Evolutionary conservation across 257 asterid species (phyloP), one percentile per base, ranked within the genome.

Genomic region (Salvia hispanica): DNA sequence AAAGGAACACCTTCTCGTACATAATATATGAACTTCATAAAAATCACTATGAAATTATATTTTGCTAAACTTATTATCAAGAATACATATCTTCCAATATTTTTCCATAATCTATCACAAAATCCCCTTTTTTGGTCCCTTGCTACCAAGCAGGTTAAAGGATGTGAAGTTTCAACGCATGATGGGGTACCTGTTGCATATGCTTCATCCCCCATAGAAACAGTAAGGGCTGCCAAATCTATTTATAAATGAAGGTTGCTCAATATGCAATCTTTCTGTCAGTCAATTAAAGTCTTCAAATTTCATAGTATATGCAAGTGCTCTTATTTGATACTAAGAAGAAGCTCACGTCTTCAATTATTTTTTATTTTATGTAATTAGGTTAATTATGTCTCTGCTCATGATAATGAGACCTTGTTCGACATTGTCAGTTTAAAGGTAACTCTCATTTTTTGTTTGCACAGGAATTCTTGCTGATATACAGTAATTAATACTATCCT

Each of bases 351-450:
- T 62, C 33, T 51, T 68, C 53, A 3, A 9, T 56, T 55, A 39
- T 28, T 58, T 9, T 33, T 42, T 43, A 60, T 74, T 64, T 46
- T 61, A 12, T 55, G 52, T 58, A 12, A 62, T 66, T 82, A 92
- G 98, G 87, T 92, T 68, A 92, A 92, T 83, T 93, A 93, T 72
- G 89, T 88, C 60, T 93, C 99, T 69, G 99, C 99, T 76, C 99
- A 93, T 79, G 97, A 93, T 81, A 93, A 90, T 42, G 99, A 93
- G 71, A 88, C 97, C 61, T 82, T 93, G 84, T 93, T 90, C 56
- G 97, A 93, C 80, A 80, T 88, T 7, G 77, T 93, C 69, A 84
- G 91, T 78, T 82, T 93, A 71, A 93, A 93, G 99, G 99, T 93
- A 79, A 36, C 3, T 67, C 47, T 58, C 7, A 3, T 46, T 62